Percentiles rank a stretch among this genome's conserved stretches.
Evolutionary conservation across 2,329 filamentous ascomycete genomes (phyloP).

Genomic region (Colletotrichum somersetense): DNA sequence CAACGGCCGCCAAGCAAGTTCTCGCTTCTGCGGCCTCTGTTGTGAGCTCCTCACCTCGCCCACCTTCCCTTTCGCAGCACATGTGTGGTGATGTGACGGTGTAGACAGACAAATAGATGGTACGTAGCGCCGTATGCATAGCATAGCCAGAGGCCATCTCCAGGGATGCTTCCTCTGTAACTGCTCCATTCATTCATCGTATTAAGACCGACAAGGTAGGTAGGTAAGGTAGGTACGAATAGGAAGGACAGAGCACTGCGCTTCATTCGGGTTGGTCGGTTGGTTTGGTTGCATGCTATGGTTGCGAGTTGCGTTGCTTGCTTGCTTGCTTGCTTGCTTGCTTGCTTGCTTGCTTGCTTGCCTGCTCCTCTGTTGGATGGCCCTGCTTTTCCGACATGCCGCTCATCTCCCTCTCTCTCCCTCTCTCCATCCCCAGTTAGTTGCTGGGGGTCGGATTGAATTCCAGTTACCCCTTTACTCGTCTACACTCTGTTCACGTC

Average conservation of each 20-base stretch:
- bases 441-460: slow-evolving; percentile 3
- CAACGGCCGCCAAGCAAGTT: slow-evolving; percentile 38
- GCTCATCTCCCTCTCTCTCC: neutral
- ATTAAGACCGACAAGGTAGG: slow-evolving; percentile 23
- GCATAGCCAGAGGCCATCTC: neutral
- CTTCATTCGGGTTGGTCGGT: neutral
- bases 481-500: neutral
- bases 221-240: neutral
- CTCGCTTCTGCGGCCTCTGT: slow-evolving; percentile 31
- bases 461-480: slow-evolving; percentile 22
- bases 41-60: slow-evolving; percentile 24
- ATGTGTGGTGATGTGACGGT: neutral
- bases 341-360: neutral
- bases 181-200: neutral
- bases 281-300: neutral
- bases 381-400: slow-evolving; percentile 8
- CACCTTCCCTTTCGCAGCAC: slow-evolving; percentile 22
- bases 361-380: no score
- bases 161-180: slow-evolving; percentile 3
- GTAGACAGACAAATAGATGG: no score
- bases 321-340: neutral
- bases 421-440: neutral
- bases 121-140: slow-evolving; percentile 7
- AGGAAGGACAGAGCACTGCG: slow-evolving; percentile 17
- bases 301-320: neutral